Evolutionary conservation across 306 rosid species (phyloP).

Genomic region (Cyamopsis tetragonoloba): DNA sequence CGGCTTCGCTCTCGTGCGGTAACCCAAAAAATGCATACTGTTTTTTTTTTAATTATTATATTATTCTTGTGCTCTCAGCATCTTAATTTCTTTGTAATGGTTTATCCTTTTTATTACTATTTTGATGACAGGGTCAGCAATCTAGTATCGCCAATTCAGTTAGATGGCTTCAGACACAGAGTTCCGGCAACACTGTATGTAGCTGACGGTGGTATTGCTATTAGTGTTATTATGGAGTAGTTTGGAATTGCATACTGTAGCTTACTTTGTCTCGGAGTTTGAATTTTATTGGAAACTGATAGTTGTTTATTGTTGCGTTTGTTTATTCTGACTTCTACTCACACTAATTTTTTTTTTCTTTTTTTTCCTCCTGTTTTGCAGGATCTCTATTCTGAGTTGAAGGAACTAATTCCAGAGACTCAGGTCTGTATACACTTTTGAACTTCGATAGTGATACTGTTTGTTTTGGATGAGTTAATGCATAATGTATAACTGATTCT

Average conservation of each 20-base stretch:
- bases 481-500: neutral
- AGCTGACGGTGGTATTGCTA: slow-evolving; percentile 5
- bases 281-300: neutral
- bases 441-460: neutral
- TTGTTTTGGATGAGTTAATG: slow-evolving; percentile 14
- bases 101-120: neutral
- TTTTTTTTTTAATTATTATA: neutral
- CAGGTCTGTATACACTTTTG: slow-evolving; percentile 58
- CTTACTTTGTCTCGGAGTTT: neutral
- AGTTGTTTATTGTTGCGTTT: neutral
- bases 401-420: slow-evolving; percentile 84
- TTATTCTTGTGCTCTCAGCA: neutral
- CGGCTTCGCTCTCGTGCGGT: slow-evolving; percentile 83
- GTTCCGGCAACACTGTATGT: slow-evolving; percentile 60
- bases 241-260: slow-evolving; percentile 1
- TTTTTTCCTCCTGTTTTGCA: slow-evolving; percentile 44
- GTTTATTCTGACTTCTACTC: neutral
- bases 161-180: slow-evolving; percentile 82
- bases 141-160: slow-evolving; percentile 63
- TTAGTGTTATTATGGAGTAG: neutral
- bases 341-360: neutral
- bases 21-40: neutral
- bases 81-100: neutral
- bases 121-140: slow-evolving; percentile 66
- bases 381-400: slow-evolving; percentile 84